phyloP scores from a whole-genome alignment of 768 basidiomycete genomes.

The Imleria badia region DNA sequence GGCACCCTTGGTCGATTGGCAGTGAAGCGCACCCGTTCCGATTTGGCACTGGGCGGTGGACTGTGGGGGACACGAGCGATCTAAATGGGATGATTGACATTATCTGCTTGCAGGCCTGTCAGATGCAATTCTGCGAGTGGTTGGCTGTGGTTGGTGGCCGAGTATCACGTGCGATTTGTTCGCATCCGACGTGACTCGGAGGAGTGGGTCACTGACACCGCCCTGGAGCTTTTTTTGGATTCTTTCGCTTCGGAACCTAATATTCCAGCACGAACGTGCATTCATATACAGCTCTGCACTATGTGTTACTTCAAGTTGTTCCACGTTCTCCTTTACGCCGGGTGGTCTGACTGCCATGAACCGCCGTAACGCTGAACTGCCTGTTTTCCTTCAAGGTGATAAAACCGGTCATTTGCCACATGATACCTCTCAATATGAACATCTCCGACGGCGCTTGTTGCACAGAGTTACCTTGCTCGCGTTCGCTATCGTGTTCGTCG shows the following conservation, averaged over 20 bases:
- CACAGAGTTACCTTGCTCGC: constrained; percentile 4
- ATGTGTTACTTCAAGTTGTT: background rate
- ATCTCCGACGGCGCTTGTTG: constrained; percentile 2
- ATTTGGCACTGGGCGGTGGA: too few relatives aligned
- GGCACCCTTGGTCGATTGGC: too few relatives aligned
- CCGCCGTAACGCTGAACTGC: background rate
- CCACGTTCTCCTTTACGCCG: constrained; percentile 2
- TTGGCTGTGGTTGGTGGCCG: background rate
- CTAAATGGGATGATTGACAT: background rate
- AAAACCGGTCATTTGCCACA: background rate
- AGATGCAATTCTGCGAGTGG: constrained; percentile 6
- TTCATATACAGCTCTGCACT: constrained; percentile 12
- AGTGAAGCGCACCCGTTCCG: too few relatives aligned
- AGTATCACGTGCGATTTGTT: background rate
- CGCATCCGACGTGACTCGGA: too few relatives aligned
- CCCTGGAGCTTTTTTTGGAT: constrained; percentile 7
- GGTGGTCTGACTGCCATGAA: background rate
- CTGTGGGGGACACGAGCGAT: background rate
- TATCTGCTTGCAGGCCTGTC: background rate
- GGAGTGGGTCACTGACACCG: background rate
- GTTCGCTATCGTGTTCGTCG: constrained; percentile 16
- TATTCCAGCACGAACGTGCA: constrained; percentile 27
- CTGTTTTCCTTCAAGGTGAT: constrained; percentile 6
- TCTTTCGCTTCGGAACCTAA: too few relatives aligned
- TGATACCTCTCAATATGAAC: background rate